Percentiles rank a stretch among this genome's conserved stretches.
Evolutionary conservation across 257 asterid species (phyloP).

Genomic region (Solanum habrochaites): DNA sequence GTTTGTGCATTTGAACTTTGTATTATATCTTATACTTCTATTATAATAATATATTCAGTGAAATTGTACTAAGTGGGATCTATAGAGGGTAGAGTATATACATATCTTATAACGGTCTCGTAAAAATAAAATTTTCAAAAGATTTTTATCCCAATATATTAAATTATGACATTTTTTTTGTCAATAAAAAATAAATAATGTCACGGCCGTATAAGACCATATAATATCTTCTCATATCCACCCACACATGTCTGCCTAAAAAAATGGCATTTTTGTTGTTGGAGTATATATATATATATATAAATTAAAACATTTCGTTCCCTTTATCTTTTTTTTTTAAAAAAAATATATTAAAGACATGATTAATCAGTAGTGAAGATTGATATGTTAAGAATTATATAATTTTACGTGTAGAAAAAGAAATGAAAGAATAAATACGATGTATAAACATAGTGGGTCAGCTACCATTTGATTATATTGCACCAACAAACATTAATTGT

Average conservation of each 20-base stretch:
- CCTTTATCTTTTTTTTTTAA: background rate
- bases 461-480: background rate
- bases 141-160: background rate
- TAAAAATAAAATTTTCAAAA: background rate
- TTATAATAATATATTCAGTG: too few species aligned
- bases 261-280: background rate
- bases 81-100: fast-evolving
- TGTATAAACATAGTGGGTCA: background rate
- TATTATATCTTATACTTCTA: background rate
- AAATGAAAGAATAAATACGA: background rate
- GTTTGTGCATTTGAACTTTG: background rate
- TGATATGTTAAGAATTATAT: background rate
- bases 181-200: background rate
- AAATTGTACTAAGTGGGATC: fast-evolving
- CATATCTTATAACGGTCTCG: fast-evolving
- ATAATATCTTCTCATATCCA: background rate
- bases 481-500: background rate
- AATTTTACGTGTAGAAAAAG: background rate
- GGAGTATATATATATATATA: background rate
- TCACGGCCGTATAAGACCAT: background rate
- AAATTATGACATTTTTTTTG: background rate
- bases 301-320: background rate
- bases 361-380: background rate
- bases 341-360: background rate
- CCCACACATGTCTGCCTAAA: background rate